phyloP scores from a whole-genome alignment of 2,329 filamentous ascomycete genomes.

The Penicillium sp. region DNA sequence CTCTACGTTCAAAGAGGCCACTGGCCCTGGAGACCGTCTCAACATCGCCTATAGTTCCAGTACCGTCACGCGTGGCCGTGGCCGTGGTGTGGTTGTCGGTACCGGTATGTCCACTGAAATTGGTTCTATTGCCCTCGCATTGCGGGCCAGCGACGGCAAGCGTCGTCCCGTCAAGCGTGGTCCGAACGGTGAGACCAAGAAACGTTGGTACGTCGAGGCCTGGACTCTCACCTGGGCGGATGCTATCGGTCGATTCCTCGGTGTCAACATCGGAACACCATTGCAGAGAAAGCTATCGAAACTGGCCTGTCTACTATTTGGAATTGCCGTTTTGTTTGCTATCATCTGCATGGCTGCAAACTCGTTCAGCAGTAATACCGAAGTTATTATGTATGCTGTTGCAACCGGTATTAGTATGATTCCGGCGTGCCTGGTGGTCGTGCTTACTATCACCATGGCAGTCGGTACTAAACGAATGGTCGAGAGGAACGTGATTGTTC shows the following conservation, averaged over 20 bases:
- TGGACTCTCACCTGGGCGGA: conserved; percentile 52
- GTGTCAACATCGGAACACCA: conserved; percentile 65
- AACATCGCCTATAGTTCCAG: conserved; percentile 61
- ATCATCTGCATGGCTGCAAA: conserved; percentile 66
- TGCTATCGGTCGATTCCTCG: conserved; percentile 60
- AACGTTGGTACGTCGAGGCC: conserved; percentile 50
- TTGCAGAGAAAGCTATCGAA: conserved; percentile 65
- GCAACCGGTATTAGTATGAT: conserved; percentile 58
- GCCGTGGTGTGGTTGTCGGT: conserved; percentile 55
- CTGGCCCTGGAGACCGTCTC: conserved; percentile 56
- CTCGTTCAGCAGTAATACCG: conserved; percentile 49
- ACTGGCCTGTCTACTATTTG: conserved; percentile 63
- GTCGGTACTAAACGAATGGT: conserved; percentile 58
- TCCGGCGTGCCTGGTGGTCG: conserved; percentile 59
- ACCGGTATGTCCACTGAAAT: conserved; percentile 62
- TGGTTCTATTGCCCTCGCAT: conserved; percentile 59
- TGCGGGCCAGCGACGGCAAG: conserved; percentile 58
- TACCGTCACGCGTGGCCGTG: conserved; percentile 58
- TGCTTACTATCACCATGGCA: conserved; percentile 64
- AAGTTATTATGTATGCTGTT: conserved; percentile 64
- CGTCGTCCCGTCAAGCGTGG: conserved; percentile 50
- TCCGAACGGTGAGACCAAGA: conserved; percentile 46
- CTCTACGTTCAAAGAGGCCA: conserved; percentile 47
- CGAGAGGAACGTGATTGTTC: conserved; percentile 53
- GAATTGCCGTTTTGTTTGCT: conserved; percentile 63